Evolutionary conservation across 306 rosid species (phyloP).

Genomic region (Arachis stenosperma): DNA sequence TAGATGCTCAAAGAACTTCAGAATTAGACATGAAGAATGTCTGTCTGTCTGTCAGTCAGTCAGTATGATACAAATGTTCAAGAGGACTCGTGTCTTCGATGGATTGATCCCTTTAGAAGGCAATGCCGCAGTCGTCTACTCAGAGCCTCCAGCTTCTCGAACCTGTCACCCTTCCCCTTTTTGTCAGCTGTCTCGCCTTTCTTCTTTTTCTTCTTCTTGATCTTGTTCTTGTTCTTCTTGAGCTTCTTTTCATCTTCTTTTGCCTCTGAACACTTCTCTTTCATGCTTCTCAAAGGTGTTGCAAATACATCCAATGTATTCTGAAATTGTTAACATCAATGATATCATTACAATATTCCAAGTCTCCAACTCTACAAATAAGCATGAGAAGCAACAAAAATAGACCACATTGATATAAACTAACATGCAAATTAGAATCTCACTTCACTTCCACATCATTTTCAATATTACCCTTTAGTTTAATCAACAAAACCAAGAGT

Average conservation of each 20-base stretch:
- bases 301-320: conserved; percentile 54
- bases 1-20: conserved; percentile 18
- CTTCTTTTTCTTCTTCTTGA: conserved; percentile 47
- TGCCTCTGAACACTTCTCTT: conserved; percentile 44
- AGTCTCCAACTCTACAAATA: background rate
- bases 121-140: conserved; percentile 77
- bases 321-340: conserved; percentile 42
- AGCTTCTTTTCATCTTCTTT: conserved; percentile 52
- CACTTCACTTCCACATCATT: conserved; percentile 8
- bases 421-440: background rate
- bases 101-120: conserved; percentile 70
- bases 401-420: background rate
- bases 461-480: conserved; percentile 6
- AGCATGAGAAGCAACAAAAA: background rate
- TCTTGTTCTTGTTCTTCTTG: conserved; percentile 51
- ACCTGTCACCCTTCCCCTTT: conserved; percentile 58
- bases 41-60: background rate
- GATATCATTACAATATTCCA: background rate
- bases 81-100: conserved; percentile 57
- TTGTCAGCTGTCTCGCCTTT: conserved; percentile 53
- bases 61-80: conserved; percentile 44
- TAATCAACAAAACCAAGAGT: background rate
- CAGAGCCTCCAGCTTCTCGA: conserved; percentile 84
- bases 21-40: conserved; percentile 15
- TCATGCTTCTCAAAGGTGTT: conserved; percentile 60